Base-by-base conservation (phyloP, 2,329 filamentous ascomycete genomes). In the Chrysoporthe cubensis region DNA sequence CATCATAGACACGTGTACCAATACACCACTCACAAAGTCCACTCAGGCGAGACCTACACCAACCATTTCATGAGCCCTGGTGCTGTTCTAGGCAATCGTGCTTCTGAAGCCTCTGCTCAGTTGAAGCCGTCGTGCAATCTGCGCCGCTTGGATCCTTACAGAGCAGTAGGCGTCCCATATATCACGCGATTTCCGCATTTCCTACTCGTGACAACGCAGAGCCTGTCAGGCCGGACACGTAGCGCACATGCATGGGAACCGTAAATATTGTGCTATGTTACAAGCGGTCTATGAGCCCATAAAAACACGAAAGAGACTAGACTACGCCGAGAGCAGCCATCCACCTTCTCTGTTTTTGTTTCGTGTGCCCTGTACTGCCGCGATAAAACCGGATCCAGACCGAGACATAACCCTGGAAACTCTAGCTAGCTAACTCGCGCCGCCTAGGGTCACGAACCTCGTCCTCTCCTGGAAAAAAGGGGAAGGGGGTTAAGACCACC, bases 251-350 rank as follows among this genome's bases (percentile, higher is more conserved):
- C 52, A 40, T 37, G 32, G 52, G 5, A 9, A n/a, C 40, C 11
- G 32, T 14, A 21, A 21, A n/a, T 26, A 37, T 37, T 34, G 32
- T 57, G 34, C 32, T 57, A 57, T 57, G 54, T 16, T 57, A 57
- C 54, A 57, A 57, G 34, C 54, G 32, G 54, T 57, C 54, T 57
- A 57, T 57, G n/a, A 40, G 54, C 40, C 54, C 18, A 14, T 21
- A 66, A 37, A 40, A 21, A 56, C 32, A 40, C 16, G 34, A 50
- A 64, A 52, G 58, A 69, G 64, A 62, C 56, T 54, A 65, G 62
- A 69, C 65, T 64, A 65, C 65, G 52, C 61, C 66, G 44, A 40
- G 61, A 66, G 50, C 58, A 56, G 60, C 61, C 58, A 18, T 40
- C 66, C 60, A 34, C 46, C 68, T 57, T 52, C 37, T 68, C 56